These are phyloP conservation scores for Elsinoe perseae DNA, from an alignment of 2,329 filamentous ascomycete genomes.

Conservation along the genomic window DNA sequence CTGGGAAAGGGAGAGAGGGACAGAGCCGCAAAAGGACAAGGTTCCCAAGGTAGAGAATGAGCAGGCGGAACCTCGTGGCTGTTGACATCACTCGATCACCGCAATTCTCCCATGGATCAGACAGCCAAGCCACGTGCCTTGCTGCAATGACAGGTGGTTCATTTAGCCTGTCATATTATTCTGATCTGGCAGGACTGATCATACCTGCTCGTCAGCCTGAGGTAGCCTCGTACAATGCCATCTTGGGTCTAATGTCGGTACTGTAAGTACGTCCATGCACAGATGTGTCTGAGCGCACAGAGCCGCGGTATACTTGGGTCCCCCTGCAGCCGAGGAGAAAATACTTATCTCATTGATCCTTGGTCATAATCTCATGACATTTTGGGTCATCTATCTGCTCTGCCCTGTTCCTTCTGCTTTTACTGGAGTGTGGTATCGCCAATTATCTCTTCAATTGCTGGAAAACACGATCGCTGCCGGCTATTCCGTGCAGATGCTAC, in stretches of 20 bases:
- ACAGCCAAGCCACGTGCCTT: conserved; percentile 5
- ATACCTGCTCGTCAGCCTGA: background rate
- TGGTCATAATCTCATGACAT: background rate
- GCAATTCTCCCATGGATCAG: background rate
- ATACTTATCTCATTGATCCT: background rate
- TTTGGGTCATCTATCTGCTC: background rate
- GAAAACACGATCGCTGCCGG: conserved; percentile 25
- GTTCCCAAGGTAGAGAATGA: no score
- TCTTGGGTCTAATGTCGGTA: background rate
- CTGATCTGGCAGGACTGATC: background rate
- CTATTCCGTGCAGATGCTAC: conserved; percentile 33
- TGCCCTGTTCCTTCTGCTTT: background rate
- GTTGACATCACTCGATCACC: conserved; percentile 13
- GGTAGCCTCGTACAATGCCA: background rate
- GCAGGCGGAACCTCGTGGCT: conserved; percentile 13
- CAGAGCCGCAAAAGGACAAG: background rate
- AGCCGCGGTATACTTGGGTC: background rate
- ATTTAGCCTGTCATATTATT: background rate
- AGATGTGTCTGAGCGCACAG: background rate
- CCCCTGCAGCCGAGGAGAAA: background rate
- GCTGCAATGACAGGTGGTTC: background rate
- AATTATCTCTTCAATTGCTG: conserved; percentile 1
- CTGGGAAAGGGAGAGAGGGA: background rate
- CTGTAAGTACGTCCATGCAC: background rate
- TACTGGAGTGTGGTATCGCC: conserved; percentile 1